These are phyloP conservation scores for Tolypocladium sp. DNA, from an alignment of 2,329 filamentous ascomycete genomes.

Conservation along the genomic window DNA sequence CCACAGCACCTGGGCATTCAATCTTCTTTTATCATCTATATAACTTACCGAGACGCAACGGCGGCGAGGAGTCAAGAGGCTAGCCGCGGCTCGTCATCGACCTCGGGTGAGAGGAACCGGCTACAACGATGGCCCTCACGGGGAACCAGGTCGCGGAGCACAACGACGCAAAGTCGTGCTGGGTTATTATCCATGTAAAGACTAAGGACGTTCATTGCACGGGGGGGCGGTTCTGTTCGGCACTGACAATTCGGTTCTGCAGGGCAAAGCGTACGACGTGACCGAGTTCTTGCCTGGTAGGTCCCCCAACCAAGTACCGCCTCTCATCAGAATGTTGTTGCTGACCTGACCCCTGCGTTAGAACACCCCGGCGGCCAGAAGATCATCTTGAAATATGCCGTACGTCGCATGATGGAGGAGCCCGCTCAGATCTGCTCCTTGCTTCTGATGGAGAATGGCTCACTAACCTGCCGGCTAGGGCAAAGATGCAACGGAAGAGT, in stretches of 20 bases:
- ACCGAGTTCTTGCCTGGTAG: constrained; percentile 75
- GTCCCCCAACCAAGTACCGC: constrained; percentile 6
- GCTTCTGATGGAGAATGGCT: too few relatives aligned
- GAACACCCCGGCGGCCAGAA: constrained; percentile 85
- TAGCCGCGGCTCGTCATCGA: not conserved
- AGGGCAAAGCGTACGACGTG: constrained; percentile 80
- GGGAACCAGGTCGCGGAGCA: constrained; percentile 57
- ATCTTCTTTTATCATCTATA: too few relatives aligned
- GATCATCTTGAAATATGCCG: constrained; percentile 92
- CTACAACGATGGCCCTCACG: constrained; percentile 31
- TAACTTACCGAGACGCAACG: too few relatives aligned
- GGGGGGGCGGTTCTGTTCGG: too few relatives aligned
- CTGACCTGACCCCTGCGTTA: constrained; percentile 14
- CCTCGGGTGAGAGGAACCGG: not conserved
- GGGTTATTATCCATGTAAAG: constrained; percentile 75
- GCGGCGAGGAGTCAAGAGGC: too few relatives aligned
- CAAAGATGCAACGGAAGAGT: constrained; percentile 88
- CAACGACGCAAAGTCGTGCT: constrained; percentile 74
- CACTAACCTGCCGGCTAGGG: constrained; percentile 34
- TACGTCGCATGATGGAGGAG: constrained; percentile 18
- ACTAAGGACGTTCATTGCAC: constrained; percentile 18
- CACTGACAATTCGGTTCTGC: not conserved
- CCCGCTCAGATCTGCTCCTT: too few relatives aligned
- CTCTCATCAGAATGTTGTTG: not conserved
- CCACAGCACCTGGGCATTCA: too few relatives aligned